These are phyloP conservation scores for Tremellales sp. DNA, from an alignment of 1,284 basidiomycete genomes.

Conservation along the genomic window DNA sequence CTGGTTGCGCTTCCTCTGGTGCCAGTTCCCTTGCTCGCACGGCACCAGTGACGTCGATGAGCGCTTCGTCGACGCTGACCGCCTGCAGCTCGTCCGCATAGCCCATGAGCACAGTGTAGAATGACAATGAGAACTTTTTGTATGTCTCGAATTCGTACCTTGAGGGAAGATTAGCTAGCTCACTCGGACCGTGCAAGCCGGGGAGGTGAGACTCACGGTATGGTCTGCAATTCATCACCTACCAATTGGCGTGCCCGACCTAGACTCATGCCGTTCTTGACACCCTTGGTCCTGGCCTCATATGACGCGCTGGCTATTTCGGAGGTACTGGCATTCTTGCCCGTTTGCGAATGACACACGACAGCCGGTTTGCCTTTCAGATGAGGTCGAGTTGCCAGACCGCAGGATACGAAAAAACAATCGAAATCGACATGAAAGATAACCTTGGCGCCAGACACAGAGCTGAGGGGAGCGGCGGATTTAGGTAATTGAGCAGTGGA, in stretches of 20 bases:
- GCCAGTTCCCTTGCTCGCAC: slow-evolving; percentile 50
- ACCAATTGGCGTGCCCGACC: slow-evolving; percentile 76
- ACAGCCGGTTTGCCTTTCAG: slow-evolving; percentile 81
- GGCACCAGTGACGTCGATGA: slow-evolving; percentile 77
- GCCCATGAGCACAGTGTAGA: slow-evolving; percentile 86
- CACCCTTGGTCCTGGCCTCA: slow-evolving; percentile 80
- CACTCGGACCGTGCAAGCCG: not conserved
- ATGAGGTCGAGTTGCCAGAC: slow-evolving; percentile 69
- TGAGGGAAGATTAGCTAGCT: slow-evolving; percentile 1
- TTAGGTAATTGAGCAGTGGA: slow-evolving; percentile 21
- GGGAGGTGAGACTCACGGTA: slow-evolving; percentile 82
- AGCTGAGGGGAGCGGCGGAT: not conserved
- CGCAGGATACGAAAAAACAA: slow-evolving; percentile 93
- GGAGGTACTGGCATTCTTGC: slow-evolving; percentile 69
- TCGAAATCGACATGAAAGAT: slow-evolving; percentile 97
- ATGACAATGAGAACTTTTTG: slow-evolving; percentile 72
- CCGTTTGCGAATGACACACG: slow-evolving; percentile 84
- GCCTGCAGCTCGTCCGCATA: slow-evolving; percentile 90
- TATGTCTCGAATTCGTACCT: slow-evolving; percentile 60
- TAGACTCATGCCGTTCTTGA: slow-evolving; percentile 92
- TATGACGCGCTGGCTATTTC: slow-evolving; percentile 95
- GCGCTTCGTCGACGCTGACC: slow-evolving; percentile 92
- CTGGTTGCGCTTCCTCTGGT: slow-evolving; percentile 36
- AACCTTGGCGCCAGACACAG: slow-evolving; percentile 53
- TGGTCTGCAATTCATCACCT: slow-evolving; percentile 60